Evolutionary conservation across 768 basidiomycete species (phyloP).

Genomic region (Termitomyces sp.): DNA sequence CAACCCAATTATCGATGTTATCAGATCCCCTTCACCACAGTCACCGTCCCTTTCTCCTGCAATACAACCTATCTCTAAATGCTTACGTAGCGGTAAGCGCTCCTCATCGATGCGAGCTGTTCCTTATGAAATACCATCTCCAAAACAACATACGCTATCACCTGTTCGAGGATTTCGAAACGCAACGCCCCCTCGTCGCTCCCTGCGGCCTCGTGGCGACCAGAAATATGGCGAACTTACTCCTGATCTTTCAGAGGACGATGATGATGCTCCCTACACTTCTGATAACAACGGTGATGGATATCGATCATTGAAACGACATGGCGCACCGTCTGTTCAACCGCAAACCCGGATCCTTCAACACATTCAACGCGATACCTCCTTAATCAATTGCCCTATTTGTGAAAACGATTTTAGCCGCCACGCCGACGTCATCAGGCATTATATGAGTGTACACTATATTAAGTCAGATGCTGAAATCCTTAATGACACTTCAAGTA

Average conservation of each 20-base stretch:
- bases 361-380: constrained; percentile 3
- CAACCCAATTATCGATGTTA: not conserved
- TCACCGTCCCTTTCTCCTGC: not conserved
- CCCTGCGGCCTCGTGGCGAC: not conserved
- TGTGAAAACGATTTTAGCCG: constrained; percentile 3
- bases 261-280: not conserved
- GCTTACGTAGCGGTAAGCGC: not conserved
- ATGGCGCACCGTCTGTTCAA: not conserved
- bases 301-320: not conserved
- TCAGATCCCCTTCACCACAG: not conserved
- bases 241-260: not conserved
- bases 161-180: not conserved
- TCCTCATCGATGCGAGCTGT: not conserved
- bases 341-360: constrained; percentile 1
- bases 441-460: constrained; percentile 4
- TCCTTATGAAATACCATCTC: constrained; percentile 1
- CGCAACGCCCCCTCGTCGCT: not conserved
- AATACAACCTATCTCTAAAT: not conserved
- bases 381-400: constrained; percentile 1
- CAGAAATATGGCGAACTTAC: not conserved
- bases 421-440: constrained; percentile 9
- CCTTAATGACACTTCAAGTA: constrained; percentile 4
- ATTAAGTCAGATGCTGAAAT: constrained; percentile 5
- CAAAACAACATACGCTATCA: not conserved
- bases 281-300: not conserved